Evolutionary conservation across 257 asterid genomes (phyloP), one percentile per base, ranked within the genome.

Genomic region (Fraxinus anomala): DNA sequence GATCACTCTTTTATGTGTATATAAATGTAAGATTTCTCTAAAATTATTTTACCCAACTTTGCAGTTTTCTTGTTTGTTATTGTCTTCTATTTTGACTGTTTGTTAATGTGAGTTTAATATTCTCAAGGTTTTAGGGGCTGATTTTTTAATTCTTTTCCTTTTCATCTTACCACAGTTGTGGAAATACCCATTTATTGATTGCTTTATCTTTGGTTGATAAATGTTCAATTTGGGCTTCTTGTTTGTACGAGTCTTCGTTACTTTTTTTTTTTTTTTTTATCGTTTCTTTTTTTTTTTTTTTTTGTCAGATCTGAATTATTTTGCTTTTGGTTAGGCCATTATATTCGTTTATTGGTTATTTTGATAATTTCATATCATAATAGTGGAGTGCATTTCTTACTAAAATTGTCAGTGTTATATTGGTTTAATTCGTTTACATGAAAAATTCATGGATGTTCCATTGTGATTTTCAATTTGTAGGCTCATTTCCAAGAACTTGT

Each of bases 11-110:
- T 51, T 23, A n/a, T 59, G 30, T 74, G 40, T 40, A 4, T 77
- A 83, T 76, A 73, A 78, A 76, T 79, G 85, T 80, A 69, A 86
- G 85, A 63, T 68, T 76, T 59, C 77, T 80, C 74, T 83, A 28
- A 47, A 36, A 68, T 21, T 49, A 33, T 81, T 31, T 19, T 73
- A 74, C 78, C 9, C 70, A 65, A 63, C 42, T 66, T 36, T 21
- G 13, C 28, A 51, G 26, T 13, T 59, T 13, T 39, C 75, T 21
- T n/a, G 42, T 31, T 54, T 73, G 56, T 75, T 59, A 30, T 54
- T 76, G 59, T 28, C 33, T 76, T 56, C 71, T 49, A 68, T 71
- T 23, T 61, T 79, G 16, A 17, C n/a, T 21, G 39, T 24, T 72
- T 66, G 3, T 36, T 77, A 70, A 16, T 40, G 82, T 80, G 69